phyloP scores from a whole-genome alignment of 208 protist species.

The Acanthamoeba sp. region DNA sequence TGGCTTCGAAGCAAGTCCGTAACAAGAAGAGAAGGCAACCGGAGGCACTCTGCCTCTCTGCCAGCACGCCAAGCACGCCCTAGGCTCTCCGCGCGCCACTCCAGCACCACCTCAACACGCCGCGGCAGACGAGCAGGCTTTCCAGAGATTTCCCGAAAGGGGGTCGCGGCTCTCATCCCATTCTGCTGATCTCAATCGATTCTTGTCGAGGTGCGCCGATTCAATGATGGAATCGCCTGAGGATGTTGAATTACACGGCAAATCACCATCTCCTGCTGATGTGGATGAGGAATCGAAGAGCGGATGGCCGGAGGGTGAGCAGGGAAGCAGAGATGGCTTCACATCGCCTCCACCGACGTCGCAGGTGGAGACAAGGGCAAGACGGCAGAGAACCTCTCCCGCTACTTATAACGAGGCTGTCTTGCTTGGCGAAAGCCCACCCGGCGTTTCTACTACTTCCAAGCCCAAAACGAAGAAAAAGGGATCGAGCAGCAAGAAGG shows the following conservation, averaged over 20 bases:
- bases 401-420: background rate
- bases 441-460: background rate
- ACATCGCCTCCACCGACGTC: background rate
- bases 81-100: too few relatives aligned
- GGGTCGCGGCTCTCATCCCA: background rate
- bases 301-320: background rate
- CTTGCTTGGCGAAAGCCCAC: background rate
- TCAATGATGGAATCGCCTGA: background rate
- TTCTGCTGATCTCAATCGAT: background rate
- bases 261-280: background rate
- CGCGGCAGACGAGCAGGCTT: too few relatives aligned
- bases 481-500: background rate
- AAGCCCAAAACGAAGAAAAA: constrained; percentile 30
- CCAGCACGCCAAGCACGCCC: background rate
- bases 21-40: background rate
- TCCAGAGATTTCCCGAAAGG: background rate
- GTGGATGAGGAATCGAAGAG: background rate
- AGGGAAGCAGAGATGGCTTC: background rate
- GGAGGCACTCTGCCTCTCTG: too few relatives aligned
- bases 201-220: background rate
- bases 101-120: too few relatives aligned
- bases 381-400: background rate
- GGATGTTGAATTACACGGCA: background rate
- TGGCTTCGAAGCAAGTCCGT: background rate
- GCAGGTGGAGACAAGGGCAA: background rate